Evolutionary conservation across 352 stramenopile genomes (phyloP).

Genomic region (Pythium rhizo-oryzae): DNA sequence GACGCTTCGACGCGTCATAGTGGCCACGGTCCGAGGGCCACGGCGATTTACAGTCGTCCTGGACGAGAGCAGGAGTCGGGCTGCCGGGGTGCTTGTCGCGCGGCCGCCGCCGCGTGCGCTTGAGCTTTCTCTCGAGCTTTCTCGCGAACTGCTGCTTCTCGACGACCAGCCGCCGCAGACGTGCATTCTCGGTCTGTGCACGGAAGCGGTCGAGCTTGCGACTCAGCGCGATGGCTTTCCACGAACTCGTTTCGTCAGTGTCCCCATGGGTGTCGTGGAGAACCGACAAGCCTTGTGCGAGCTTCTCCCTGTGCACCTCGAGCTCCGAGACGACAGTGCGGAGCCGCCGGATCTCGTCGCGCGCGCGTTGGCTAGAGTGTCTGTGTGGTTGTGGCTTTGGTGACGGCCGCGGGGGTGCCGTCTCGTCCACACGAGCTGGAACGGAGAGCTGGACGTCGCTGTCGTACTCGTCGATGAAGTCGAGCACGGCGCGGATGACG

Average conservation of each 20-base stretch:
- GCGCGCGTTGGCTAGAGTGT: not conserved
- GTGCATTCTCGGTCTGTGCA: not conserved
- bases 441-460: not conserved
- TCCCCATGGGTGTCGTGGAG: not conserved
- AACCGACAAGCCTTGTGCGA: not conserved
- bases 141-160: not conserved
- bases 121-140: not conserved
- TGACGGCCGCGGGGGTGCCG: no score
- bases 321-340: not conserved
- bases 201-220: not conserved
- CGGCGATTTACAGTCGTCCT: not conserved
- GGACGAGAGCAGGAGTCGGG: not conserved
- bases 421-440: not conserved
- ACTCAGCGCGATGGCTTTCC: not conserved
- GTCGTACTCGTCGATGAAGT: conserved; percentile 3
- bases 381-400: not conserved
- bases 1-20: no score
- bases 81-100: no score
- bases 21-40: no score
- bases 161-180: not conserved
- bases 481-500: not conserved
- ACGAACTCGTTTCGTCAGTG: not conserved
- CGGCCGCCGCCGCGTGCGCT: no score
- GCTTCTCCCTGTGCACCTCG: not conserved
- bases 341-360: not conserved